phyloP scores from a whole-genome alignment of 352 stramenopile genomes.

The Globisporangium perplexum region DNA sequence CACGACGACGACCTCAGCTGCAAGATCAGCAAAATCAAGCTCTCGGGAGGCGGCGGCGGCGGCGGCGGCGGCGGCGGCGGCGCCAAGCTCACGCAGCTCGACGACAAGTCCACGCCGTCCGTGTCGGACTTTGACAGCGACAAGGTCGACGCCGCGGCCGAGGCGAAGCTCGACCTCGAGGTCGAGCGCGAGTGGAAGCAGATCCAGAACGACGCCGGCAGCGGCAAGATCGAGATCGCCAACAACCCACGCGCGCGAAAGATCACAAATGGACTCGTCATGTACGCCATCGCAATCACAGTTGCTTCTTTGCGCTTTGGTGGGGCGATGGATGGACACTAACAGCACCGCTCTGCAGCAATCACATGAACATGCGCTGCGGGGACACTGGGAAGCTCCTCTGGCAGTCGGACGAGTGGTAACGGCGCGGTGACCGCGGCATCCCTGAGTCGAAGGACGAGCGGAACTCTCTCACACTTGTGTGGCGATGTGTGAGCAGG shows the following conservation, averaged over 20 bases:
- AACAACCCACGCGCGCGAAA: conserved; percentile 53
- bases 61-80: conserved; percentile 9
- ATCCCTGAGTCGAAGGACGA: too few relatives aligned
- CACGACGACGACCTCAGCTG: conserved; percentile 52
- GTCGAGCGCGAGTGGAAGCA: conserved; percentile 84
- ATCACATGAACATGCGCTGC: conserved; percentile 88
- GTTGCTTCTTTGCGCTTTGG: neutral
- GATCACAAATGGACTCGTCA: conserved; percentile 70
- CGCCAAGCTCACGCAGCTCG: conserved; percentile 32
- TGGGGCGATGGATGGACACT: neutral
- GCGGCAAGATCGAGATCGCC: conserved; percentile 67
- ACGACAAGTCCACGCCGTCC: conserved; percentile 36
- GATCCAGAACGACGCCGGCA: conserved; percentile 43
- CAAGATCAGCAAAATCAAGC: conserved; percentile 67
- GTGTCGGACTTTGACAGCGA: conserved; percentile 17
- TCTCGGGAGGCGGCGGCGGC: too few relatives aligned
- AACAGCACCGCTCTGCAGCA: conserved; percentile 25
- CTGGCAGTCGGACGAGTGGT: conserved; percentile 85
- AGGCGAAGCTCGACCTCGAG: conserved; percentile 77
- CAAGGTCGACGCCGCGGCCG: conserved; percentile 41
- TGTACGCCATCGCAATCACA: conserved; percentile 22
- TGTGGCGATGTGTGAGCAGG: conserved; percentile 18
- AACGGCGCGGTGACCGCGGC: neutral
- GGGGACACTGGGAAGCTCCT: conserved; percentile 71
- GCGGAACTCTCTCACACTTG: neutral